phyloP scores from a whole-genome alignment of 2,329 filamentous ascomycete species.

The Colletotrichum eremochloae region DNA sequence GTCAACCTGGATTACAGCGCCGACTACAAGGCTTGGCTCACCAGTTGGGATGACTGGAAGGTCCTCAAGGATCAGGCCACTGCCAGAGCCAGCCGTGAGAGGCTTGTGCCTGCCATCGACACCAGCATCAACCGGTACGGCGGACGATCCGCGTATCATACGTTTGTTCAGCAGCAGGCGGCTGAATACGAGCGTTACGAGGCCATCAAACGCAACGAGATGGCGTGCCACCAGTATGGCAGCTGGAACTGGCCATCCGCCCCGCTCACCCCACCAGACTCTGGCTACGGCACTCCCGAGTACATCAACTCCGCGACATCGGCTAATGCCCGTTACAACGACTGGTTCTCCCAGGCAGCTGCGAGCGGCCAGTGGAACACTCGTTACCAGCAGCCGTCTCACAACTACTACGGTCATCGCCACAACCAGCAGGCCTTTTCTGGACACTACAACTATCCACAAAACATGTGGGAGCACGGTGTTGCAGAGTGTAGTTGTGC shows the following conservation, averaged over 20 bases:
- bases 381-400: conserved; percentile 59
- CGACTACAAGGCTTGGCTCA: conserved; percentile 75
- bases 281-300: conserved; percentile 72
- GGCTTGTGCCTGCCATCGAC: conserved; percentile 57
- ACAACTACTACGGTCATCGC: conserved; percentile 55
- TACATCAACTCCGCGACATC: conserved; percentile 68
- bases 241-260: conserved; percentile 49
- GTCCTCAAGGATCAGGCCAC: conserved; percentile 65
- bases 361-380: conserved; percentile 58
- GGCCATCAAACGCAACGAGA: conserved; percentile 56
- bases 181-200: conserved; percentile 66
- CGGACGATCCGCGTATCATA: conserved; percentile 55
- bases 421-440: conserved; percentile 53
- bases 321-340: conserved; percentile 68
- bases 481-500: conserved; percentile 64
- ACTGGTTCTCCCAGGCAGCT: conserved; percentile 65
- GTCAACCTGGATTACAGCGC: conserved; percentile 84
- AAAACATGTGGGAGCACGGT: conserved; percentile 64
- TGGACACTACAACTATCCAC: conserved; percentile 60
- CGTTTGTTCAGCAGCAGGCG: conserved; percentile 68
- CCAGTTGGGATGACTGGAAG: conserved; percentile 71
- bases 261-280: conserved; percentile 71
- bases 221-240: conserved; percentile 56
- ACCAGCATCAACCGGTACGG: conserved; percentile 50
- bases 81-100: conserved; percentile 56